Percentiles rank a stretch among this genome's conserved stretches.
These are phyloP conservation scores for Chlorophyllum brunneum DNA, from an alignment of 768 basidiomycete species.

Conservation along the genomic window DNA sequence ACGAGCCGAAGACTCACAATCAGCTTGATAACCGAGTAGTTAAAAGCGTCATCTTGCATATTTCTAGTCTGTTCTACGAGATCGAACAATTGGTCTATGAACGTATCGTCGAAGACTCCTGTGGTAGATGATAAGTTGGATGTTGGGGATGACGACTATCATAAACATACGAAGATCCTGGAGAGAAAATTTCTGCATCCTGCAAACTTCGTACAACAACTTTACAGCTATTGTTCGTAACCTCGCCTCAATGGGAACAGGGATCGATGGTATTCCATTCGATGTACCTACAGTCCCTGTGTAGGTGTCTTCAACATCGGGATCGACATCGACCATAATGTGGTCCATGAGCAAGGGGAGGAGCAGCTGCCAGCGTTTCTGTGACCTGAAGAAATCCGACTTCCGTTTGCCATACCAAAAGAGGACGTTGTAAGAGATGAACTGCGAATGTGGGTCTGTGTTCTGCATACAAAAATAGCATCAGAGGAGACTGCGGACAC, in stretches of 20 bases:
- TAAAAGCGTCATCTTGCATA: slow-evolving; percentile 88
- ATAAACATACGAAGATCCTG: slow-evolving; percentile 70
- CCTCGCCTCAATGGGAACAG: slow-evolving; percentile 82
- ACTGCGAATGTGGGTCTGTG: slow-evolving; percentile 81
- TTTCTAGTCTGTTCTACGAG: slow-evolving; percentile 90
- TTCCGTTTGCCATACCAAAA: slow-evolving; percentile 70
- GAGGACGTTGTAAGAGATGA: slow-evolving; percentile 77
- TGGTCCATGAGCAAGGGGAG: slow-evolving; percentile 84
- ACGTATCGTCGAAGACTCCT: slow-evolving; percentile 80
- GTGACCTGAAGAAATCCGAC: slow-evolving; percentile 67
- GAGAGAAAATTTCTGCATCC: slow-evolving; percentile 78
- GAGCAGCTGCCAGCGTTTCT: slow-evolving; percentile 80
- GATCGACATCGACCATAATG: slow-evolving; percentile 76
- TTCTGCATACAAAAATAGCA: slow-evolving; percentile 39
- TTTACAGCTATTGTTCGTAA: slow-evolving; percentile 67
- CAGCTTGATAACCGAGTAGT: slow-evolving; percentile 93
- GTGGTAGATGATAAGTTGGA: slow-evolving; percentile 6
- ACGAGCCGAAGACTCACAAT: slow-evolving; percentile 54
- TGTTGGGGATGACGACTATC: background rate
- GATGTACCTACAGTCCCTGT: slow-evolving; percentile 39
- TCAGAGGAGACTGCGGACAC: background rate
- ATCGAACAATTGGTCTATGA: slow-evolving; percentile 88
- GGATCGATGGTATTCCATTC: slow-evolving; percentile 32
- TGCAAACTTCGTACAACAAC: slow-evolving; percentile 88
- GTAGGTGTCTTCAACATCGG: slow-evolving; percentile 62